Evolutionary conservation across 495 filamentous ascomycete species (phyloP).

Genomic region (Aspergillus kassunensis): DNA sequence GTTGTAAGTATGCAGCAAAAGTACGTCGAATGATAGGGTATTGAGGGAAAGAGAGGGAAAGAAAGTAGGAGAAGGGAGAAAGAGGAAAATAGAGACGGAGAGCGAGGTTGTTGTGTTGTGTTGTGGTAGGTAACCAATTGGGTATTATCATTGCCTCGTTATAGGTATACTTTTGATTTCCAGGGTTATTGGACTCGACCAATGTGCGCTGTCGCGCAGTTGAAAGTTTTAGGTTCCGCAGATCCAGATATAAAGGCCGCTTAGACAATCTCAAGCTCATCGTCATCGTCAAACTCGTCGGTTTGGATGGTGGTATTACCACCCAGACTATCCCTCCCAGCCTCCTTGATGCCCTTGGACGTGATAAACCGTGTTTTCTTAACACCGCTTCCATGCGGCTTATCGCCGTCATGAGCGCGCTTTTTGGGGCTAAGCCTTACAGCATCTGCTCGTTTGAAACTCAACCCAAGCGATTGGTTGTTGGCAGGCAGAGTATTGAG

Average conservation of each 20-base stretch:
- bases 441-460: conserved; percentile 34
- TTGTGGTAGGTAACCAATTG: neutral
- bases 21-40: neutral
- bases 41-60: neutral
- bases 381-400: conserved; percentile 33
- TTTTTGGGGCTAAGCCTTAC: conserved; percentile 73
- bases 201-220: neutral
- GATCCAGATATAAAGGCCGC: neutral
- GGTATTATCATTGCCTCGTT: neutral
- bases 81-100: too few relatives aligned
- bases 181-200: neutral
- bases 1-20: neutral
- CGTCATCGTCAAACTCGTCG: conserved; percentile 42
- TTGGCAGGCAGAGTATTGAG: neutral
- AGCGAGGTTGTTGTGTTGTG: too few relatives aligned
- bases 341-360: conserved; percentile 69
- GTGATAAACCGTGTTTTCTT: conserved; percentile 86
- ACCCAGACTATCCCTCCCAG: conserved; percentile 70
- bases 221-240: too few relatives aligned
- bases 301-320: conserved; percentile 34
- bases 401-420: conserved; percentile 33
- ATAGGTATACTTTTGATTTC: neutral
- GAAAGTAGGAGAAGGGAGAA: neutral
- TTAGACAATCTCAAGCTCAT: conserved; percentile 53
- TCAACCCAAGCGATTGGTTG: conserved; percentile 16